Evolutionary conservation across 176 grass and related monocot genomes (phyloP).

Genomic region (Saccharum spontaneum): DNA sequence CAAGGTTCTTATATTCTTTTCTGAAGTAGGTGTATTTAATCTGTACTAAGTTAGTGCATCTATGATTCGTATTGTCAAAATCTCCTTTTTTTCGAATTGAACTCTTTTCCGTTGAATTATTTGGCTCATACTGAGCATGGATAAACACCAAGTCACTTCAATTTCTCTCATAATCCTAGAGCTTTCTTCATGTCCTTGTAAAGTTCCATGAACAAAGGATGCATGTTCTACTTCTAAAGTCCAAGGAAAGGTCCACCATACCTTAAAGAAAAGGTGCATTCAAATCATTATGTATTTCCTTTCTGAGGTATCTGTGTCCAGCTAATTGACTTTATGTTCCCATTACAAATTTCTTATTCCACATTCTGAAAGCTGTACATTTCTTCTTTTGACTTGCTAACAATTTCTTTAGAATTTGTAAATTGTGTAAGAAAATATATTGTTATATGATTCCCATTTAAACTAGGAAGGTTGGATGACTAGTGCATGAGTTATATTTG

Average conservation of each 20-base stretch:
- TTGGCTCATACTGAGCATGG: background rate
- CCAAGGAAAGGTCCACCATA: background rate
- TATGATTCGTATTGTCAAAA: background rate
- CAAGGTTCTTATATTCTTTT: conserved; percentile 6
- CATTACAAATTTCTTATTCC: background rate
- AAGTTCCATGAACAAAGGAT: conserved; percentile 1
- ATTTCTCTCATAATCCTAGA: background rate
- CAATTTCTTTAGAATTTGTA: conserved; percentile 1
- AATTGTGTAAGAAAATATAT: background rate
- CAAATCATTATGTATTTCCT: background rate
- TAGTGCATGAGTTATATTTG: background rate
- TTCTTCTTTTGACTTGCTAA: background rate
- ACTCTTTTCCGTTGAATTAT: conserved; percentile 5
- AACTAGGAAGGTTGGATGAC: conserved; percentile 19
- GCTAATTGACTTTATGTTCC: background rate
- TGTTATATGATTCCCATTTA: background rate
- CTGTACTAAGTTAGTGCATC: background rate
- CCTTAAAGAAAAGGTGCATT: background rate
- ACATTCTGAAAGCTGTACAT: background rate
- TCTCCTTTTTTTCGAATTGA: background rate
- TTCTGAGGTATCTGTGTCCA: background rate
- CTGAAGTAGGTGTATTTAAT: background rate
- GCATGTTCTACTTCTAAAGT: conserved; percentile 2
- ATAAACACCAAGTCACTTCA: background rate
- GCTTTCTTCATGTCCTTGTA: background rate